These are phyloP conservation scores for Cudoniella acicularis DNA, from an alignment of 495 filamentous ascomycete genomes.

Conservation along the genomic window DNA sequence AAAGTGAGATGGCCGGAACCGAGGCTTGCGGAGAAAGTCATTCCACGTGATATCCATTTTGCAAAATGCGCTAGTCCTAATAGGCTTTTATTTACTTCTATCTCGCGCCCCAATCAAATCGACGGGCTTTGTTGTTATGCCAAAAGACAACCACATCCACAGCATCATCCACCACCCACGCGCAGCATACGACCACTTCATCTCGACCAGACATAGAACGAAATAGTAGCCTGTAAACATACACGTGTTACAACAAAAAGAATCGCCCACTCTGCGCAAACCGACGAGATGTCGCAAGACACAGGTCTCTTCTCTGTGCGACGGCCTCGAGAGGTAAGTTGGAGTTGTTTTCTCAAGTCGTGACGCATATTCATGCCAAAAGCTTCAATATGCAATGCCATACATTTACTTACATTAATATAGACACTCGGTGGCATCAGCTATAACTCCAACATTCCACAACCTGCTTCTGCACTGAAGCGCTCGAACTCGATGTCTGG, in stretches of 20 bases:
- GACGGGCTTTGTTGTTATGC: not conserved
- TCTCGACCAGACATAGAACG: not conserved
- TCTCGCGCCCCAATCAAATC: constrained; percentile 4
- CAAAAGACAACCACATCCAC: not conserved
- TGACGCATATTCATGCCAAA: not conserved
- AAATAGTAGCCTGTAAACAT: not conserved
- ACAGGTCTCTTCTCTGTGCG: constrained; percentile 66
- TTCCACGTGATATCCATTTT: too few relatives aligned
- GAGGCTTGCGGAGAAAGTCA: constrained; percentile 16
- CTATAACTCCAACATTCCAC: constrained; percentile 67
- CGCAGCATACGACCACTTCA: too few relatives aligned
- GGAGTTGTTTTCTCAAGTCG: not conserved
- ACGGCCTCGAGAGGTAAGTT: constrained; percentile 61
- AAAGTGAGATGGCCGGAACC: constrained; percentile 11
- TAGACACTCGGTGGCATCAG: constrained; percentile 70
- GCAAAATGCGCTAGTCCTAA: not conserved
- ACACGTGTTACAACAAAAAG: not conserved
- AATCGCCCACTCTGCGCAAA: not conserved
- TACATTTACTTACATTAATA: constrained; percentile 18
- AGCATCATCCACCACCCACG: too few relatives aligned
- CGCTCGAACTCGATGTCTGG: constrained; percentile 80
- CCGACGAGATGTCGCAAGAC: constrained; percentile 60
- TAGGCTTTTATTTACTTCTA: constrained; percentile 21
- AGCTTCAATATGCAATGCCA: not conserved
- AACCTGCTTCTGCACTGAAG: constrained; percentile 89